A percentile compares a stretch with the other conserved stretches of the same genome.
These are phyloP conservation scores for Angomonas deanei DNA, from an alignment of 208 protist genomes.

Conservation along the genomic window DNA sequence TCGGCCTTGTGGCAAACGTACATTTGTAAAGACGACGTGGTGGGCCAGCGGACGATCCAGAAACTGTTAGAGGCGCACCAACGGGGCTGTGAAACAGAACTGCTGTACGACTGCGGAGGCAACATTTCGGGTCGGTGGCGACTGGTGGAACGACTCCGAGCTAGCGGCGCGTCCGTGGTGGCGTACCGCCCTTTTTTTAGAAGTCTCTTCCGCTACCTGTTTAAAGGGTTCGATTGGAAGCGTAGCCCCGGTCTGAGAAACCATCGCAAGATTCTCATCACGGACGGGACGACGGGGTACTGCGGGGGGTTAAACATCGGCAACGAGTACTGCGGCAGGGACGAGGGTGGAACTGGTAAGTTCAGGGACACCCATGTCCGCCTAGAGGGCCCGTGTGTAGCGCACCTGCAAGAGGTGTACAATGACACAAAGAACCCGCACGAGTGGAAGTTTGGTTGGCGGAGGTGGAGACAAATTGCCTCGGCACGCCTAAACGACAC, in stretches of 20 bases:
- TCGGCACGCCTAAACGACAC: conserved; percentile 39
- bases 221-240: conserved; percentile 62
- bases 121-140: conserved; percentile 82
- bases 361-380: conserved; percentile 87
- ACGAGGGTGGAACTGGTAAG: conserved; percentile 53
- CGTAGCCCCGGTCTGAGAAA: conserved; percentile 84
- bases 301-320: conserved; percentile 91
- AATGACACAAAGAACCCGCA: conserved; percentile 80
- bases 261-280: conserved; percentile 88
- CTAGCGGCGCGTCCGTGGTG: conserved; percentile 73
- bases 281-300: conserved; percentile 79
- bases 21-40: conserved; percentile 89
- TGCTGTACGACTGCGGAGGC: conserved; percentile 89
- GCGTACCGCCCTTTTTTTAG: conserved; percentile 81
- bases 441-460: conserved; percentile 74
- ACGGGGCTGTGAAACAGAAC: conserved; percentile 69
- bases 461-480: conserved; percentile 79
- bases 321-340: conserved; percentile 85
- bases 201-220: conserved; percentile 59
- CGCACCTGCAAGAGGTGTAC: conserved; percentile 79
- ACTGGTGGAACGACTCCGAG: conserved; percentile 61
- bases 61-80: conserved; percentile 62
- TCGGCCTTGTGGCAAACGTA: conserved; percentile 91
- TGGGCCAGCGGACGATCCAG: conserved; percentile 63
- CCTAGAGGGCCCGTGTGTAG: conserved; percentile 65